Percentiles rank a stretch among this genome's conserved stretches.
Conservation (phyloP, 179 eudicot genomes). For the Gypsophila paniculata region DNA sequence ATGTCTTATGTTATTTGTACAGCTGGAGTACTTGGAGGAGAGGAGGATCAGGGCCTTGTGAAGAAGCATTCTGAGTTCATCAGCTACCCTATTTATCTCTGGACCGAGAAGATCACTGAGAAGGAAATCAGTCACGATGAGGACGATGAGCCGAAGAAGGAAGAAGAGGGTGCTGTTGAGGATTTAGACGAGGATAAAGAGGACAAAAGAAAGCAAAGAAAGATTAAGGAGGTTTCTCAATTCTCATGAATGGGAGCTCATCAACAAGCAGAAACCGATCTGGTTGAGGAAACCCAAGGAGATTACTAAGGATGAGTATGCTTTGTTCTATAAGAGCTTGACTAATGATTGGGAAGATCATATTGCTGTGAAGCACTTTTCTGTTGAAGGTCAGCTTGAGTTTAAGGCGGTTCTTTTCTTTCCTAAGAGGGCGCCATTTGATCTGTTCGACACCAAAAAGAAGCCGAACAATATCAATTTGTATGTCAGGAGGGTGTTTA, state of each 20-base stretch:
- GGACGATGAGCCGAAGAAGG: constrained; percentile 61
- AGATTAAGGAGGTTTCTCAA: constrained; percentile 67
- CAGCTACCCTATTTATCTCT: constrained; percentile 73
- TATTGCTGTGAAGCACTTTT: constrained; percentile 72
- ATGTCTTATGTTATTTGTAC: neutral
- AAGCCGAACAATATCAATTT: constrained; percentile 74
- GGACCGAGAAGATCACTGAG: constrained; percentile 75
- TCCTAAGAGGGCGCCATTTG: constrained; percentile 70
- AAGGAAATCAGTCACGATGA: constrained; percentile 72
- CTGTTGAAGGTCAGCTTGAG: constrained; percentile 73
- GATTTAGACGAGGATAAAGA: constrained; percentile 63
- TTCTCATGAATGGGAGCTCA: constrained; percentile 63
- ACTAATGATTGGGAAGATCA: constrained; percentile 84
- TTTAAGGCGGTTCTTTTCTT: constrained; percentile 72
- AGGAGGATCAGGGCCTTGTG: constrained; percentile 67
- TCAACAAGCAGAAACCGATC: constrained; percentile 74
- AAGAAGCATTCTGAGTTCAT: constrained; percentile 78
- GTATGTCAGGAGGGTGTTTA: constrained; percentile 59
- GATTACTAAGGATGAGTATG: constrained; percentile 70
- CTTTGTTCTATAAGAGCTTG: constrained; percentile 66
- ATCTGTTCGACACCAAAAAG: constrained; percentile 63
- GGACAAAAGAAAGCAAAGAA: constrained; percentile 60
- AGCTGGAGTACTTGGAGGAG: constrained; percentile 68
- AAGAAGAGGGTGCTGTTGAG: constrained; percentile 56
- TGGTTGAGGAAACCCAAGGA: constrained; percentile 76